Percentiles rank a stretch among this genome's conserved stretches.
phyloP scores from a whole-genome alignment of 495 filamentous ascomycete species.

The Bacidia rubella region DNA sequence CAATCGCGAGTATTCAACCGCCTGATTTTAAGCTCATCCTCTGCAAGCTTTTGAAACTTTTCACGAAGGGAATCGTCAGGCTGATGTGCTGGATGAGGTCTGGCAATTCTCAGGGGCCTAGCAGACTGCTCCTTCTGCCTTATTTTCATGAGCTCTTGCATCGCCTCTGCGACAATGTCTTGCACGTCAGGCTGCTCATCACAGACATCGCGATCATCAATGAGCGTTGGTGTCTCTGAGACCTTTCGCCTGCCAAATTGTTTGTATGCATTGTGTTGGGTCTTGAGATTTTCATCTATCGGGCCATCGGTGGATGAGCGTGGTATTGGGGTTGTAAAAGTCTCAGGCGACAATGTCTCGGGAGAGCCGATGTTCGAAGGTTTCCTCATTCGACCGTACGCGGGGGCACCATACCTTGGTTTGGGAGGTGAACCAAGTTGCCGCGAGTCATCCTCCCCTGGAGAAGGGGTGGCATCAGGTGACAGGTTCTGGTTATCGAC shows the following conservation, averaged over 20 bases:
- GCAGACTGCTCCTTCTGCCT: constrained; percentile 22
- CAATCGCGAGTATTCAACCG: constrained; percentile 25
- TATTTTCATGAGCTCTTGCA: constrained; percentile 23
- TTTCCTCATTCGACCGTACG: constrained; percentile 3
- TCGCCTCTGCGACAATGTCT: constrained; percentile 22
- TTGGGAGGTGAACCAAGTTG: neutral
- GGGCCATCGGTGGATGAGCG: neutral
- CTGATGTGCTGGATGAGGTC: constrained; percentile 22
- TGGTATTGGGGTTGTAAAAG: neutral
- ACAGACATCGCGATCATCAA: constrained; percentile 1
- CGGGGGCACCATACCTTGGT: neutral
- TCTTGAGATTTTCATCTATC: neutral
- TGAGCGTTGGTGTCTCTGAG: neutral
- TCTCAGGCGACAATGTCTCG: constrained; percentile 2
- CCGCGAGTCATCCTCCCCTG: constrained; percentile 6
- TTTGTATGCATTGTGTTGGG: constrained; percentile 1
- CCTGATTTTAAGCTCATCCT: constrained; percentile 20
- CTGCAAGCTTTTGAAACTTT: constrained; percentile 18
- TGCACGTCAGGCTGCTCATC: constrained; percentile 14
- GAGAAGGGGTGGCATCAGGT: constrained; percentile 5
- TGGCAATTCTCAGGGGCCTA: constrained; percentile 24
- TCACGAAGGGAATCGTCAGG: constrained; percentile 19
- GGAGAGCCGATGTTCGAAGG: neutral
- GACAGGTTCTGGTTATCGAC: constrained; percentile 2
- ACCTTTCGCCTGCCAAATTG: neutral